These are phyloP conservation scores for Neobulgaria alba DNA, from an alignment of 2,329 filamentous ascomycete species.

Conservation along the genomic window DNA sequence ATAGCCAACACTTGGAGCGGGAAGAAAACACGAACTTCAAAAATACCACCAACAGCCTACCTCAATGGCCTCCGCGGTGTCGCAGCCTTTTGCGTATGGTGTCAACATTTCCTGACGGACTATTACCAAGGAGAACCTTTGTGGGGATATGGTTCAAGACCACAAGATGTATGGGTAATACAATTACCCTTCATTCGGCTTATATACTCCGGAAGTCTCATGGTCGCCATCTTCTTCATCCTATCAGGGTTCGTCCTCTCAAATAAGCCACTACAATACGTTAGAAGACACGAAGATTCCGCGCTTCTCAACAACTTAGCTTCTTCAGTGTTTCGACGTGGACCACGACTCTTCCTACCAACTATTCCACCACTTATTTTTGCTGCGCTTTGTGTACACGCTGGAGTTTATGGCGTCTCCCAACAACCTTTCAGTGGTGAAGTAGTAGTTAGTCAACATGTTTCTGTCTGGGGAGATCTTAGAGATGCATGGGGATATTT, in stretches of 20 bases:
- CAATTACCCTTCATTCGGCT: conserved; percentile 34
- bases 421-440: neutral
- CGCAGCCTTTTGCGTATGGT: conserved; percentile 24
- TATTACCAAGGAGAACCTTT: conserved; percentile 3
- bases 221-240: conserved; percentile 41
- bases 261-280: conserved; percentile 31
- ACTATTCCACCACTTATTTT: conserved; percentile 33
- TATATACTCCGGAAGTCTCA: conserved; percentile 34
- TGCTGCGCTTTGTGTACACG: conserved; percentile 6
- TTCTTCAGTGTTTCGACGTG: conserved; percentile 37
- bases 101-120: conserved; percentile 8
- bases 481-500: conserved; percentile 1
- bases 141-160: conserved; percentile 3
- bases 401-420: conserved; percentile 6
- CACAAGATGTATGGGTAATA: conserved; percentile 4
- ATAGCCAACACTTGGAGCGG: neutral
- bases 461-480: conserved; percentile 4
- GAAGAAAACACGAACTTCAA: conserved; percentile 1
- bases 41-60: conserved; percentile 32
- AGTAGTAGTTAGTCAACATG: neutral
- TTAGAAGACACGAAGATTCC: conserved; percentile 28
- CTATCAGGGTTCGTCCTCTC: conserved; percentile 39
- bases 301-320: conserved; percentile 31
- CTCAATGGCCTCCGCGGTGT: conserved; percentile 39
- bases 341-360: conserved; percentile 35